These are phyloP conservation scores for Reticulascus tulasneorum DNA, from an alignment of 2,329 filamentous ascomycete species.

Conservation along the genomic window DNA sequence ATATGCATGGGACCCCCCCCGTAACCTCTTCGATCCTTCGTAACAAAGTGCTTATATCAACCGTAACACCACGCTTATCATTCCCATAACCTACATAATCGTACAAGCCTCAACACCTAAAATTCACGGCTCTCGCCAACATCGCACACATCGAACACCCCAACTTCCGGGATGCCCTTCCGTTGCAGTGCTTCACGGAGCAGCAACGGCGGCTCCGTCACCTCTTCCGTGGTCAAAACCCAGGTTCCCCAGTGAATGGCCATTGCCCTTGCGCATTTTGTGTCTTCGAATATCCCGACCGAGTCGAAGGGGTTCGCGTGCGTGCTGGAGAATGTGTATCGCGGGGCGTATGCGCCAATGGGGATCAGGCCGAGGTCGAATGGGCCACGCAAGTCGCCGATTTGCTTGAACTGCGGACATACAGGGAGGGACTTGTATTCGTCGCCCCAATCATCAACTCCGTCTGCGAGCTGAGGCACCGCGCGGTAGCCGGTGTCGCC, in stretches of 20 bases:
- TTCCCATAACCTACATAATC: no score
- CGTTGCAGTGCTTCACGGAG: slow-evolving; percentile 68
- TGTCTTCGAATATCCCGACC: slow-evolving; percentile 86
- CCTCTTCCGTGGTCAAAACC: slow-evolving; percentile 80
- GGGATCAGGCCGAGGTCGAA: slow-evolving; percentile 92
- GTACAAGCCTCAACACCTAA: slow-evolving; percentile 32
- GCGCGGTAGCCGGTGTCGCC: slow-evolving; percentile 88
- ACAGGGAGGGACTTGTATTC: slow-evolving; percentile 63
- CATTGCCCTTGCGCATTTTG: slow-evolving; percentile 70
- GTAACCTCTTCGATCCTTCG: no score
- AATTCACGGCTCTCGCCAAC: slow-evolving; percentile 83
- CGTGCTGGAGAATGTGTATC: slow-evolving; percentile 70
- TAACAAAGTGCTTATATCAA: no score
- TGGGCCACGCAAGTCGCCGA: slow-evolving; percentile 74
- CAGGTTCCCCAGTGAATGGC: slow-evolving; percentile 94
- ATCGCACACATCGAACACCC: slow-evolving; percentile 76
- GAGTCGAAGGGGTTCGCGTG: slow-evolving; percentile 84
- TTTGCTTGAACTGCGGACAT: slow-evolving; percentile 82
- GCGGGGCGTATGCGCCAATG: slow-evolving; percentile 82
- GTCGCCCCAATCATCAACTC: slow-evolving; percentile 65
- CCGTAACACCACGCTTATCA: no score
- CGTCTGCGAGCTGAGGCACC: slow-evolving; percentile 61
- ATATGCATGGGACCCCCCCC: no score
- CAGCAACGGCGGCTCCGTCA: slow-evolving; percentile 73
- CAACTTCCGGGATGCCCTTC: slow-evolving; percentile 64